A percentile compares a stretch with the other conserved stretches of the same genome.
Evolutionary conservation across 148 eudicot species (phyloP).

Genomic region (Fagopyrum homotropicum): DNA sequence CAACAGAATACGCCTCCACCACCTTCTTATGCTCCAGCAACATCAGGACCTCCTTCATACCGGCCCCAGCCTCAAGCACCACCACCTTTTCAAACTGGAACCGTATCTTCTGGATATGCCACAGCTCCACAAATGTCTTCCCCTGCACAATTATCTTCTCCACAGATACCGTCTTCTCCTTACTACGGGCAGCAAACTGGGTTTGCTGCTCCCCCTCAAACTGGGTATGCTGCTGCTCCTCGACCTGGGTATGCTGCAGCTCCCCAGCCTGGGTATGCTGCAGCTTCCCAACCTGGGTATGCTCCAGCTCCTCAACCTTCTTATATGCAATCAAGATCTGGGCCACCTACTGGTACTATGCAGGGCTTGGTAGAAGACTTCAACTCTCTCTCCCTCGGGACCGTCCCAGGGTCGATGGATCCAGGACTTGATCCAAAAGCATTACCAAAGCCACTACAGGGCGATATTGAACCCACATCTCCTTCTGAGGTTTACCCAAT

Average conservation of each 20-base stretch:
- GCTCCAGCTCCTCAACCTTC: slow-evolving; percentile 29
- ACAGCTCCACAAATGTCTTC: slow-evolving; percentile 26
- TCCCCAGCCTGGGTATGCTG: slow-evolving; percentile 42
- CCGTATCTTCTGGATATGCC: slow-evolving; percentile 46
- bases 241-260: slow-evolving; percentile 3
- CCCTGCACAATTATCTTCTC: slow-evolving; percentile 12
- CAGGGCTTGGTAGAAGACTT: slow-evolving; percentile 77
- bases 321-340: slow-evolving; percentile 38
- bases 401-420: slow-evolving; percentile 82
- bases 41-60: slow-evolving; percentile 40
- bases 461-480: slow-evolving; percentile 60
- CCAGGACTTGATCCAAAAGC: slow-evolving; percentile 66
- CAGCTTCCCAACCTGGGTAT: slow-evolving; percentile 49
- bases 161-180: slow-evolving; percentile 25
- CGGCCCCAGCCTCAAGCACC: slow-evolving; percentile 30
- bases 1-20: slow-evolving; percentile 42
- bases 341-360: slow-evolving; percentile 52
- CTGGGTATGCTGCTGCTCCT: slow-evolving; percentile 48
- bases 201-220: slow-evolving; percentile 40
- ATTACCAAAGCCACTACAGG: slow-evolving; percentile 85
- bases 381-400: slow-evolving; percentile 62
- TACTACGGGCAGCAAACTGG: slow-evolving; percentile 45
- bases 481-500: slow-evolving; percentile 52
- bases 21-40: slow-evolving; percentile 38
- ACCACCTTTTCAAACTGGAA: slow-evolving; percentile 23